Evolutionary conservation across 805 yeast genomes (phyloP).

Genomic region (Brettanomyces nanus): DNA sequence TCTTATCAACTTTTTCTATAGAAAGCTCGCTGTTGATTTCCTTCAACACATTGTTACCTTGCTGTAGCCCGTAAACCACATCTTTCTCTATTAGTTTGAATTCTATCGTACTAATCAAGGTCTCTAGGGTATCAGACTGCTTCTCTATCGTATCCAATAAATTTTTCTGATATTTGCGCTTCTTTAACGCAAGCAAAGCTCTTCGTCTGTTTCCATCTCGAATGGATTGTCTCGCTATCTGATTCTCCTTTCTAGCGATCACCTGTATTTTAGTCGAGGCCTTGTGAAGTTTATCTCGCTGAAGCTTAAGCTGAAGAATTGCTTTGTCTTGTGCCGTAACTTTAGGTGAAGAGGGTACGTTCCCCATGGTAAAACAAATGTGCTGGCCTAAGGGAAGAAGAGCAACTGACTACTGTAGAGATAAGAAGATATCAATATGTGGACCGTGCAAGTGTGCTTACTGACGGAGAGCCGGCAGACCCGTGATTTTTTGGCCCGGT

Average conservation of each 20-base stretch:
- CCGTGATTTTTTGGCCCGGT: no score
- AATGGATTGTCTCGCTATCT: slow-evolving; percentile 50
- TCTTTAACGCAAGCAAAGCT: slow-evolving; percentile 63
- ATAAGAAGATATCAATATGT: no score
- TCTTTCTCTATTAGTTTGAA: slow-evolving; percentile 85
- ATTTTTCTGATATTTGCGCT: slow-evolving; percentile 75
- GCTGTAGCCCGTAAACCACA: slow-evolving; percentile 68
- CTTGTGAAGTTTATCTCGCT: slow-evolving; percentile 75
- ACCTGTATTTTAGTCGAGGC: slow-evolving; percentile 53
- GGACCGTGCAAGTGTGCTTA: no score
- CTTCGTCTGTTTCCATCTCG: slow-evolving; percentile 43
- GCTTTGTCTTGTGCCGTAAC: slow-evolving; percentile 84
- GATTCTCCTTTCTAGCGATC: slow-evolving; percentile 54
- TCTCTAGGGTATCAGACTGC: slow-evolving; percentile 75
- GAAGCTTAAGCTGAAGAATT: slow-evolving; percentile 75
- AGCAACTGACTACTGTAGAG: no score
- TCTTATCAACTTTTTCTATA: slow-evolving; percentile 66
- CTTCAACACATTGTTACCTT: slow-evolving; percentile 72
- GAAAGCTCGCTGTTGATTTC: slow-evolving; percentile 73
- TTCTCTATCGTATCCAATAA: slow-evolving; percentile 62
- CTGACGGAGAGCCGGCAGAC: no score
- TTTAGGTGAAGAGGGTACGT: slow-evolving; percentile 36
- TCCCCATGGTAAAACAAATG: slow-evolving; percentile 30
- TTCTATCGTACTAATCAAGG: slow-evolving; percentile 72
- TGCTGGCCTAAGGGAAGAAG: no score